Percentiles rank a stretch among this genome's conserved stretches.
These are phyloP conservation scores for Pseudonitzschia delicatissima DNA, from an alignment of 108 stramenopile genomes.

Conservation along the genomic window DNA sequence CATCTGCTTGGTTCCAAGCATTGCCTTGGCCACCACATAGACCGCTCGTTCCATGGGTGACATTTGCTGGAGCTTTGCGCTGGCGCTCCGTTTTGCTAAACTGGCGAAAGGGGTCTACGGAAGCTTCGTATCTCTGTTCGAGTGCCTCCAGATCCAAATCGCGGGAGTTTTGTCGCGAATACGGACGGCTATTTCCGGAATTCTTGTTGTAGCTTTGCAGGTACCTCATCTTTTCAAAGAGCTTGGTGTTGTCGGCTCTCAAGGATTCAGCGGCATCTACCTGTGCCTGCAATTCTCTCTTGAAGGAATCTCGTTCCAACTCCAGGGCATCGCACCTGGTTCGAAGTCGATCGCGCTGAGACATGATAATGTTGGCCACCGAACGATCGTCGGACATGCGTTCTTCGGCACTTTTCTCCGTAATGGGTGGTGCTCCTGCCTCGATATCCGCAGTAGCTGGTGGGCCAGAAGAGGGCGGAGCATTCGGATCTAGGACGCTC, in stretches of 20 bases:
- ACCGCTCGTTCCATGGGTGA: constrained; percentile 84
- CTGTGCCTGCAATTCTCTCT: constrained; percentile 80
- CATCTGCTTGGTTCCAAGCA: constrained; percentile 83
- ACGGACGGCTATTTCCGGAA: background rate
- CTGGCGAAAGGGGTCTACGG: constrained; percentile 87
- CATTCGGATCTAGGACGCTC: constrained; percentile 65
- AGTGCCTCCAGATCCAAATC: constrained; percentile 86
- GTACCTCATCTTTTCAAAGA: constrained; percentile 89
- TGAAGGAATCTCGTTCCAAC: constrained; percentile 86
- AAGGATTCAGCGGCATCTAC: constrained; percentile 71
- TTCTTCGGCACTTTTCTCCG: constrained; percentile 34
- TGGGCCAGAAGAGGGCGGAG: constrained; percentile 33
- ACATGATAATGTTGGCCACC: constrained; percentile 89
- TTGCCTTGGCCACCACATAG: constrained; percentile 75
- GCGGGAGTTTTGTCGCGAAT: constrained; percentile 43
- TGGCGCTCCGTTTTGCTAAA: constrained; percentile 79
- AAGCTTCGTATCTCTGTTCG: constrained; percentile 86
- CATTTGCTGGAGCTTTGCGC: constrained; percentile 87
- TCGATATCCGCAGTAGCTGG: constrained; percentile 15
- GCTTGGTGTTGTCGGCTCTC: constrained; percentile 84
- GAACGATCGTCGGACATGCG: constrained; percentile 82
- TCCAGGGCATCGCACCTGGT: constrained; percentile 77
- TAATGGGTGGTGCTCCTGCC: background rate
- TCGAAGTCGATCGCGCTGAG: constrained; percentile 79
- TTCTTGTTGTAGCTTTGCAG: constrained; percentile 64